Percentiles rank a stretch among this genome's conserved stretches.
phyloP scores from a whole-genome alignment of 2,329 filamentous ascomycete genomes.

The Cladosporium cucumerinum region DNA sequence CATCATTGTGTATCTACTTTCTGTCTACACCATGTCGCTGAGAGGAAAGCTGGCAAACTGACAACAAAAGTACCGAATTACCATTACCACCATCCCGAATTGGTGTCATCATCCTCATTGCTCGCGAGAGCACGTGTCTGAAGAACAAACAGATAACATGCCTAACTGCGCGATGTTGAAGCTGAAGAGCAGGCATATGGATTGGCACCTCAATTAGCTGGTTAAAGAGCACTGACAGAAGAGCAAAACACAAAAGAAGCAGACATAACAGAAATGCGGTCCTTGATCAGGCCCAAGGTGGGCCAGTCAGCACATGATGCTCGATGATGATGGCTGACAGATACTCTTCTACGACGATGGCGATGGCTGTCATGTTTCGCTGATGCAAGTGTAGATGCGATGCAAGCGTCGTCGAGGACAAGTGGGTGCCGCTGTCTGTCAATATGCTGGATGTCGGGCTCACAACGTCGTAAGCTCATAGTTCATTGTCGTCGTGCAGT shows the following conservation, averaged over 20 bases:
- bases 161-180: background rate
- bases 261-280: background rate
- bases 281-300: slow-evolving; percentile 8
- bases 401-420: slow-evolving; percentile 14
- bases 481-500: slow-evolving; percentile 15
- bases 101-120: slow-evolving; percentile 18
- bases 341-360: background rate
- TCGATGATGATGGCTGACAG: slow-evolving; percentile 13
- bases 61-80: slow-evolving; percentile 24
- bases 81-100: slow-evolving; percentile 23
- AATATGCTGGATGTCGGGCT: slow-evolving; percentile 9
- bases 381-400: slow-evolving; percentile 14
- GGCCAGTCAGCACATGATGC: slow-evolving; percentile 14
- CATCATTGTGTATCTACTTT: slow-evolving; percentile 20
- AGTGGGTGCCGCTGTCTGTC: slow-evolving; percentile 16
- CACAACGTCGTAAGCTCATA: slow-evolving; percentile 15
- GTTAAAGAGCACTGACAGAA: background rate
- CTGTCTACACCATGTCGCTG: slow-evolving; percentile 21
- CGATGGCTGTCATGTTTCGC: slow-evolving; percentile 10
- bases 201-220: background rate
- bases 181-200: background rate
- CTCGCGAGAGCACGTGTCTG: slow-evolving; percentile 30
- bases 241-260: background rate
- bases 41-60: slow-evolving; percentile 22
- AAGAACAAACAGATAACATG: slow-evolving; percentile 11